Evolutionary conservation across 2,329 filamentous ascomycete species (phyloP), one percentile per base, ranked within the genome.

Genomic region (Calonectria henricotiae): DNA sequence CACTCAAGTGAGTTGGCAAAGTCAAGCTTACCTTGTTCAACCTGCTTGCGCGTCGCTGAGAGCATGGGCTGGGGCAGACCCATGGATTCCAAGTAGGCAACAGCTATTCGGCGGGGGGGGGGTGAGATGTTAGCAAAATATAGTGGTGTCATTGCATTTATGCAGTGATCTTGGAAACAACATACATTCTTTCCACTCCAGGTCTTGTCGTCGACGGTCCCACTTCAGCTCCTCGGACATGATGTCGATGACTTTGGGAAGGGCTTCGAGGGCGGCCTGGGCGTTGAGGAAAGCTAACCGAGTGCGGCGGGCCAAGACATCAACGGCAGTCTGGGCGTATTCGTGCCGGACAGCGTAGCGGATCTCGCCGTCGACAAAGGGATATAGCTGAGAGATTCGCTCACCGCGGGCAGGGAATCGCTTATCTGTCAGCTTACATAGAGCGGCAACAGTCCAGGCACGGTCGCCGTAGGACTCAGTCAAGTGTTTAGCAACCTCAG

Each of bases 311-410:
- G 95, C 95, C 55, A 98, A 86, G 13, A 98, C 93, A 80, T 98
- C 95, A 17, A 95, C 92, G 1, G 94, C 94, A 3, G 94, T 97
- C 82, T 97, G 94, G 4, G 96, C 96, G 79, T 97, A 97, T 84
- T 98, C 96, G 82, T 97, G 92, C 62, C 91, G 88, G 46, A 97
- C 91, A 27, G 94, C 94, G 80, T 98, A 98, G 66, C 94, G 90
- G 46, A 98, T 89, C 84, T 98, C 96, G 60, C 95, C 95, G 78
- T 98, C 95, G 30, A 98, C 90, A 82, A 96, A 98, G 15, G 95
- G 94, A 82, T 98, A 98, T 32, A 97, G 86, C 17, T 89, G 83
- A 3, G 93, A 92, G 72, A 98, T 92, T 72, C 94, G 92, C 82
- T 93, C 90, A 67, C 95, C 95, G 62, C 94, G 89, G 37, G 95